These are phyloP conservation scores for Crucibulum laeve DNA, from an alignment of 768 basidiomycete species.

Conservation along the genomic window DNA sequence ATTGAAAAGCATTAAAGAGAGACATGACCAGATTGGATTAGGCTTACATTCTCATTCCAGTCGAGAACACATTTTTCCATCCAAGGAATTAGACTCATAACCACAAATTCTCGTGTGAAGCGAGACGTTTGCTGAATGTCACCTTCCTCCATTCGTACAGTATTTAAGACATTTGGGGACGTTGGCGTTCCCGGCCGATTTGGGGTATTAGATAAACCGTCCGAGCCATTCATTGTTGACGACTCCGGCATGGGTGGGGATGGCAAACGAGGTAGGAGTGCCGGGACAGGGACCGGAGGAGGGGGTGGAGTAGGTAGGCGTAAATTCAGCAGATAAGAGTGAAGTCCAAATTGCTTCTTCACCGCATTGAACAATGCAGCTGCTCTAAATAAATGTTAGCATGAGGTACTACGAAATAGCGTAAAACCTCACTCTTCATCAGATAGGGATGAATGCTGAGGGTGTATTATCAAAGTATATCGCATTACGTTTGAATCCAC, in stretches of 20 bases:
- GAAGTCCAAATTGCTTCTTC: conserved; percentile 82
- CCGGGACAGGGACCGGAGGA: conserved; percentile 62
- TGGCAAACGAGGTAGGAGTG: conserved; percentile 64
- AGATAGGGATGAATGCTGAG: conserved; percentile 61
- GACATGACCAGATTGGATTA: conserved; percentile 1
- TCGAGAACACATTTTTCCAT: conserved; percentile 93
- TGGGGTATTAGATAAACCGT: conserved; percentile 13
- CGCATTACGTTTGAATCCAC: conserved; percentile 69
- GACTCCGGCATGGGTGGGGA: conserved; percentile 36
- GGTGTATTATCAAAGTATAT: conserved; percentile 78
- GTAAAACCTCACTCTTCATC: conserved; percentile 67
- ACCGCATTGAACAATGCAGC: conserved; percentile 79
- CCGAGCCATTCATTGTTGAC: conserved; percentile 10
- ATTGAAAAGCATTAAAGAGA: conserved; percentile 7
- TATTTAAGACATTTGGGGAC: conserved; percentile 25
- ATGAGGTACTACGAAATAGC: conserved; percentile 2
- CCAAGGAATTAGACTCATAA: conserved; percentile 90
- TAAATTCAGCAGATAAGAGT: conserved; percentile 68
- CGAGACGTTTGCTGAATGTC: conserved; percentile 74
- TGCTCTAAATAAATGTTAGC: conserved; percentile 41
- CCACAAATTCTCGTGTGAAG: conserved; percentile 84
- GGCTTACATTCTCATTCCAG: conserved; percentile 82
- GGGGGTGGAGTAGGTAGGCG: conserved; percentile 59
- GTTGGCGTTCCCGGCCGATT: conserved; percentile 17
- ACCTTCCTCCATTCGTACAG: conserved; percentile 54